Base-by-base conservation (phyloP, 2,329 filamentous ascomycete species). In the Monosporascus ibericus region DNA sequence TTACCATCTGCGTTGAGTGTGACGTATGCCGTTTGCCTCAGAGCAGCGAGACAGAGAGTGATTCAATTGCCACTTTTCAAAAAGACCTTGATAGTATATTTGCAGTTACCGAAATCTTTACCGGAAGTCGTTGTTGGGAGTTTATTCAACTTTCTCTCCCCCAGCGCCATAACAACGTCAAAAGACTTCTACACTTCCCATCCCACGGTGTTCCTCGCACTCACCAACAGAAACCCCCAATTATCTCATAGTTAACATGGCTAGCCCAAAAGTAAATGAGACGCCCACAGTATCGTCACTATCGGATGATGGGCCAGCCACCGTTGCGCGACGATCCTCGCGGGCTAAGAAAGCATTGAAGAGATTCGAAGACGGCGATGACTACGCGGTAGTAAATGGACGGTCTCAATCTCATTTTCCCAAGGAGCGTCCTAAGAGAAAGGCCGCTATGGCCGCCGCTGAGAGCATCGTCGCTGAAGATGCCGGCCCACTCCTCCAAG, bases 351-450 rank as follows among this genome's bases (percentile, higher is more conserved):
- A 57, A 44, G 54, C 30, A 0, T 55, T 60, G 25, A 4, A 36
- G 11, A 64, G 57, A 34, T 60, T 57, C 46, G 62, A 64, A 3
- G 57, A 59, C 49, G 62, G 63, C 2, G 56, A 59, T 18, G 56
- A 61, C 7, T 55, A 57, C 47, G 44, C 47, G n/a, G 55, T 53
- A 24, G 53, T 61, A 18, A 44, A 56, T 27, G 40, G 52, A 25
- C 52, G 57, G 6, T 3, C 44, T 48, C 60, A 48, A 44, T 56
- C 52, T 34, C 4, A 14, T 14, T 34, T 34, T 5, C 30, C 30
- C 1, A 51, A 59, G 27, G 63, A 66, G 47, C 68, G 72, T 17
- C 72, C 74, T 2, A 78, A 78, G 59, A 71, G 75, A 47, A 77
- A 73, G 57, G 74, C 71, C 5, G 67, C 66, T 18, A 67, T 73